phyloP scores from a whole-genome alignment of 2,329 filamentous ascomycete genomes.

The Diaporthe sp. region DNA sequence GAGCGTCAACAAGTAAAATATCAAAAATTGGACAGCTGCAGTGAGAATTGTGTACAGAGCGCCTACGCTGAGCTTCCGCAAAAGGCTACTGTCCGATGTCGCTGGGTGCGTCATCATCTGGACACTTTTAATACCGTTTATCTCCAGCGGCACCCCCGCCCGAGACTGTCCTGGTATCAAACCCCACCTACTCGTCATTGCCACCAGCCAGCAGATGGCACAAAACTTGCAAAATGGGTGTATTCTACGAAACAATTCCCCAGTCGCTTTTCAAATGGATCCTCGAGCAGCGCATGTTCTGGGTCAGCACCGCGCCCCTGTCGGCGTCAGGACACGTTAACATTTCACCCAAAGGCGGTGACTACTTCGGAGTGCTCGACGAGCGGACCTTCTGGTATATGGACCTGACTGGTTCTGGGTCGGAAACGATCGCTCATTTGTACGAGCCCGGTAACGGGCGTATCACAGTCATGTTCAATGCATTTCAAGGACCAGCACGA shows the following conservation, averaged over 20 bases:
- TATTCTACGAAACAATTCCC: conserved; percentile 50
- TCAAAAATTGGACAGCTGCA: not conserved
- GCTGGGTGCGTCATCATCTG: conserved; percentile 1
- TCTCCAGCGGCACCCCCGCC: not conserved
- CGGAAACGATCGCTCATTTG: conserved; percentile 79
- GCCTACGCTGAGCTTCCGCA: too few species aligned
- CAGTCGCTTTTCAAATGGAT: conserved; percentile 71
- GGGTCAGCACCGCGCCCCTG: conserved; percentile 77
- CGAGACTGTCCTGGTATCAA: not conserved
- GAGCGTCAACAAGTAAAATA: not conserved
- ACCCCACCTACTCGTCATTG: not conserved
- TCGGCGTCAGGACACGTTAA: conserved; percentile 76
- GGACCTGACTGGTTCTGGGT: conserved; percentile 79
- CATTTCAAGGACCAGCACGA: conserved; percentile 51
- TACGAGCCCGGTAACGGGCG: conserved; percentile 76
- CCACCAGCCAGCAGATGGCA: not conserved
- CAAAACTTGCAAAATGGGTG: conserved; percentile 23
- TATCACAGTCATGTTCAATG: conserved; percentile 77
- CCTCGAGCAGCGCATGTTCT: conserved; percentile 77
- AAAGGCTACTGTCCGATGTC: not conserved
- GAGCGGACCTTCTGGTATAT: conserved; percentile 74
- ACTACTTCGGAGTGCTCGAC: conserved; percentile 70
- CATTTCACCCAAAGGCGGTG: conserved; percentile 77
- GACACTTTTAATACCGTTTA: not conserved
- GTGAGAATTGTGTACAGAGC: too few species aligned